These are phyloP conservation scores for Pythium myriotylum DNA, from an alignment of 352 stramenopile genomes.

Conservation along the genomic window DNA sequence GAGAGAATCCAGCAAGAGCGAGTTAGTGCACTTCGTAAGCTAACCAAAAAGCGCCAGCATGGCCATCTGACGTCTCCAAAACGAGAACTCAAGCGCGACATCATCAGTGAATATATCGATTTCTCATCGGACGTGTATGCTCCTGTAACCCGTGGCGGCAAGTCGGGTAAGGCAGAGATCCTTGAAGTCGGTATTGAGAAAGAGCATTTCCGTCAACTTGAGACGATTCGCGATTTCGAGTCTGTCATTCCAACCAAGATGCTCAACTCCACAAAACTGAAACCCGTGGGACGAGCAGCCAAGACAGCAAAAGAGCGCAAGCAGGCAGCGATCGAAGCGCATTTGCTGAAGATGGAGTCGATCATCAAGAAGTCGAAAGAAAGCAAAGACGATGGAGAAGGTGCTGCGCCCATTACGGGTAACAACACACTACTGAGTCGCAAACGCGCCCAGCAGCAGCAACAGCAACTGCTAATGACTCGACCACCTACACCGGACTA, in stretches of 20 bases:
- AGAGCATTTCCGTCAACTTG: conserved; percentile 51
- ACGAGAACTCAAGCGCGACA: conserved; percentile 62
- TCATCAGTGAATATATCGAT: conserved; percentile 89
- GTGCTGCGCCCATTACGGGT: not conserved
- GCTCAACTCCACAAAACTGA: conserved; percentile 51
- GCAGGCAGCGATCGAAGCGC: conserved; percentile 67
- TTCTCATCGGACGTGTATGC: conserved; percentile 89
- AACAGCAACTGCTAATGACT: conserved; percentile 53
- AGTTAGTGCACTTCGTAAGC: conserved; percentile 88
- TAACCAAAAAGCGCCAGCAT: conserved; percentile 85
- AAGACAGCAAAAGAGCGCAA: conserved; percentile 82
- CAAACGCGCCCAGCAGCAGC: conserved; percentile 37
- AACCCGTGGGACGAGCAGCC: conserved; percentile 50
- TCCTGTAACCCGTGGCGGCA: conserved; percentile 61
- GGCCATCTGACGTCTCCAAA: conserved; percentile 45
- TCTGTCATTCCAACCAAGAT: conserved; percentile 50
- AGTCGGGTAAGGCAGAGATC: conserved; percentile 53
- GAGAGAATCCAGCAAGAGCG: conserved; percentile 85
- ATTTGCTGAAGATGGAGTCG: conserved; percentile 88
- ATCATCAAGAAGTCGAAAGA: conserved; percentile 79
- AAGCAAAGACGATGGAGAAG: conserved; percentile 4
- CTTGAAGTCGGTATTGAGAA: conserved; percentile 62
- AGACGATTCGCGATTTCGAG: conserved; percentile 69
- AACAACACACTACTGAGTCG: conserved; percentile 14
- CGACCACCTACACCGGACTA: conserved; percentile 85